phyloP scores from a whole-genome alignment of 1,284 basidiomycete genomes.

The Cerrena zonata region DNA sequence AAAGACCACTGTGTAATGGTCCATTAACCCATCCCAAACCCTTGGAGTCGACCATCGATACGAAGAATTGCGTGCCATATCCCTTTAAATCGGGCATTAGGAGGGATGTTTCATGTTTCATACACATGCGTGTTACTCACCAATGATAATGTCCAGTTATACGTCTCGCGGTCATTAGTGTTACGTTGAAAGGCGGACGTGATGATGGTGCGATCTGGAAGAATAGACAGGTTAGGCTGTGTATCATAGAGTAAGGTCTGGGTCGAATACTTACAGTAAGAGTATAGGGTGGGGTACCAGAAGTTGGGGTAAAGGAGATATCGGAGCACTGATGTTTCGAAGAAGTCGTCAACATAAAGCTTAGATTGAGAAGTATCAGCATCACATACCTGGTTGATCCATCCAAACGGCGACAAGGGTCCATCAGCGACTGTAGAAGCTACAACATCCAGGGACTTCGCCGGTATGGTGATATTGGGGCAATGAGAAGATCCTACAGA shows the following conservation, averaged over 20 bases:
- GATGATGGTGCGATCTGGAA: conserved; percentile 50
- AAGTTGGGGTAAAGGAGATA: conserved; percentile 45
- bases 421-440: conserved; percentile 42
- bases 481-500: conserved; percentile 33
- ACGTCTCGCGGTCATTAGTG: conserved; percentile 34
- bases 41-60: conserved; percentile 46
- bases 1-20: conserved; percentile 44
- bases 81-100: conserved; percentile 25
- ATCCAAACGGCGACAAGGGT: conserved; percentile 51
- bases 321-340: conserved; percentile 56
- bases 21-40: conserved; percentile 52
- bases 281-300: conserved; percentile 55
- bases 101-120: background rate
- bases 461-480: conserved; percentile 43
- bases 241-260: background rate
- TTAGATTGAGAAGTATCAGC: too few species aligned
- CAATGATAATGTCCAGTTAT: conserved; percentile 55
- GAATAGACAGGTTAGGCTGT: too few species aligned
- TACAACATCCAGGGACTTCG: conserved; percentile 38
- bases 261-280: conserved; percentile 36
- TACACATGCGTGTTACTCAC: conserved; percentile 18
- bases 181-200: conserved; percentile 55
- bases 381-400: conserved; percentile 44
- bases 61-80: conserved; percentile 51
- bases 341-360: too few species aligned